Conservation (phyloP, 208 protist genomes). For the Vickermania spadyakhi region DNA sequence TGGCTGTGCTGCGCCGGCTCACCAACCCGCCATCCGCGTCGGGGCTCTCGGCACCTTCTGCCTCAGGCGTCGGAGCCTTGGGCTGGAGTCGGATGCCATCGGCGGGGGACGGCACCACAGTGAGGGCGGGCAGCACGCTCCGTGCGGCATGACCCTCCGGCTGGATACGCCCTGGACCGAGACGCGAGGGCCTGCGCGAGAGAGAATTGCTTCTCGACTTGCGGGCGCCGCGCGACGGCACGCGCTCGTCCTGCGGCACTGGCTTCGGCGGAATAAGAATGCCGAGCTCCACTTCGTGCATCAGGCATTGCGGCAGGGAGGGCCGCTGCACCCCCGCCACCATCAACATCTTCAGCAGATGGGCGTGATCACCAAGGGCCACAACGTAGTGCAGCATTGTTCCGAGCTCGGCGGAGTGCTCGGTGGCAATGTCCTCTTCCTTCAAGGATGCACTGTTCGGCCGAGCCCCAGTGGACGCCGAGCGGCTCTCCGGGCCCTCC, state of each 20-base stretch:
- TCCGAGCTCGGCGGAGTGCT: slow-evolving; percentile 9
- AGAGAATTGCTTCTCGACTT: not conserved
- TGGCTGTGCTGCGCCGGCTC: too few relatives aligned
- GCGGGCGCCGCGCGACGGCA: not conserved
- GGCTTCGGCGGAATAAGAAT: slow-evolving; percentile 7
- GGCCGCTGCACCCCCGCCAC: slow-evolving; percentile 19
- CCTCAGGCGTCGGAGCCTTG: not conserved
- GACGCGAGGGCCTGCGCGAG: not conserved
- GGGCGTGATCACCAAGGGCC: slow-evolving; percentile 35
- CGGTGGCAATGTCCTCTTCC: not conserved
- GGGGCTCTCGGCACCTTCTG: not conserved
- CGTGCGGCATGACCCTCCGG: slow-evolving; percentile 4
- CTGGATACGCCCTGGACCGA: not conserved
- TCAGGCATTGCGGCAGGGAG: slow-evolving; percentile 14
- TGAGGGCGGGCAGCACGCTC: not conserved
- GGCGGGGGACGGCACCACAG: not conserved
- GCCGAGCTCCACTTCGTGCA: slow-evolving; percentile 24
- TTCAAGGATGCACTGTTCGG: not conserved
- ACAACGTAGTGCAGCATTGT: slow-evolving; percentile 74
- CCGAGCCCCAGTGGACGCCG: not conserved
- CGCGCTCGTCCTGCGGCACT: not conserved
- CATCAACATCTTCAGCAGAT: slow-evolving; percentile 48
- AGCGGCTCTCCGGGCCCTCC: not conserved
- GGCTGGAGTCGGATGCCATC: not conserved
- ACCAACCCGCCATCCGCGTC: not conserved